phyloP scores from a whole-genome alignment of 2,329 filamentous ascomycete species.

The Aureobasidium sp. region DNA sequence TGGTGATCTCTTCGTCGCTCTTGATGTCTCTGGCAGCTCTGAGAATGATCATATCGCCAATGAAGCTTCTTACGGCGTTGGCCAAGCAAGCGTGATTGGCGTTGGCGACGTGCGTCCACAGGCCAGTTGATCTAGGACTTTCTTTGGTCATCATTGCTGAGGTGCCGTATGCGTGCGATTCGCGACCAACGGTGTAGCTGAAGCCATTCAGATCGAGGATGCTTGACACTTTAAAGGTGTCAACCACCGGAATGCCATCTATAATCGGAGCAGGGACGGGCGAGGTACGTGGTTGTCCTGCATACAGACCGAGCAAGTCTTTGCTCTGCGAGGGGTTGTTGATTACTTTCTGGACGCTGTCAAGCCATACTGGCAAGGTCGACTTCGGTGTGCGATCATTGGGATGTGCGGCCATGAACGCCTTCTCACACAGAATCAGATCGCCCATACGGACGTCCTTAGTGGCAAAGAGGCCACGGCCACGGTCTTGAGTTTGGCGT shows the following conservation, averaged over 20 bases:
- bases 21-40: constrained; percentile 33
- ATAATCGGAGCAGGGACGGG: not conserved
- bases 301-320: constrained; percentile 15
- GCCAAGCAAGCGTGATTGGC: constrained; percentile 36
- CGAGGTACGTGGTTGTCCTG: not conserved
- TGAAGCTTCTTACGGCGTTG: constrained; percentile 29
- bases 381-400: constrained; percentile 14
- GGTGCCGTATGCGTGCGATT: not conserved
- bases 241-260: not conserved
- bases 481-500: not conserved
- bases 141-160: not conserved
- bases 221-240: not conserved
- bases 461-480: constrained; percentile 3
- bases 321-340: constrained; percentile 13
- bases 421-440: constrained; percentile 18
- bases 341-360: constrained; percentile 16
- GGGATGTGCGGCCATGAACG: constrained; percentile 14
- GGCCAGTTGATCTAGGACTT: not conserved
- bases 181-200: not conserved
- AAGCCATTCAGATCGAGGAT: not conserved
- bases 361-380: constrained; percentile 8
- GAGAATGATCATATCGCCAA: constrained; percentile 34
- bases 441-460: not conserved
- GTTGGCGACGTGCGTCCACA: constrained; percentile 34
- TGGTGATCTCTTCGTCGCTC: constrained; percentile 17